Evolutionary conservation across 2,329 filamentous ascomycete species (phyloP).

Genomic region (Penicillium polonicum): DNA sequence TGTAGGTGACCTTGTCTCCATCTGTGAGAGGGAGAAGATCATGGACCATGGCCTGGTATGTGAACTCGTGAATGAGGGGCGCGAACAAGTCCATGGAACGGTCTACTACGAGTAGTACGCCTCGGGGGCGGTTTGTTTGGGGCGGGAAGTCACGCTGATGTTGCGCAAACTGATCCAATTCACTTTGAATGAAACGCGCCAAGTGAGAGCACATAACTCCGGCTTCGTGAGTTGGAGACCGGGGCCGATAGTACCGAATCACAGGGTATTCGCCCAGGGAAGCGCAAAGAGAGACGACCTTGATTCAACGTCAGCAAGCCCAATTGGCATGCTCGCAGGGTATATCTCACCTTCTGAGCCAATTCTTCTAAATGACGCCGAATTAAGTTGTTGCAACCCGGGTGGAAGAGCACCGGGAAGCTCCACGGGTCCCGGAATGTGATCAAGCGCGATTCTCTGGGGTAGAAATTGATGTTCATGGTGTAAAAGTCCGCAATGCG

Average conservation of each 20-base stretch:
- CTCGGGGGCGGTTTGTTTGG: constrained; percentile 67
- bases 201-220: constrained; percentile 83
- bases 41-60: constrained; percentile 97
- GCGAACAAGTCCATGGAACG: constrained; percentile 89
- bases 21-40: constrained; percentile 88
- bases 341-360: constrained; percentile 73
- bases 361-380: constrained; percentile 78
- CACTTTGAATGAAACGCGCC: constrained; percentile 85
- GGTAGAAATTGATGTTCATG: constrained; percentile 83
- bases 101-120: constrained; percentile 82
- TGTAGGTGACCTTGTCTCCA: constrained; percentile 82
- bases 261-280: constrained; percentile 91
- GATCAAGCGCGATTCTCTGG: constrained; percentile 84
- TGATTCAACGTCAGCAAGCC: constrained; percentile 15
- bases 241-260: constrained; percentile 85
- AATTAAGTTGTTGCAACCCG: constrained; percentile 80
- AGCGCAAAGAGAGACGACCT: constrained; percentile 86
- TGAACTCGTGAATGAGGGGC: constrained; percentile 91
- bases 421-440: constrained; percentile 95
- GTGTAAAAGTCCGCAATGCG: constrained; percentile 79
- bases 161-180: constrained; percentile 84
- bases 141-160: constrained; percentile 83
- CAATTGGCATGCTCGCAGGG: constrained; percentile 7
- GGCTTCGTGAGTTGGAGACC: constrained; percentile 76
- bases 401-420: constrained; percentile 89